Evolutionary conservation across 805 yeast species (phyloP).

Genomic region (Candida golubevii): DNA sequence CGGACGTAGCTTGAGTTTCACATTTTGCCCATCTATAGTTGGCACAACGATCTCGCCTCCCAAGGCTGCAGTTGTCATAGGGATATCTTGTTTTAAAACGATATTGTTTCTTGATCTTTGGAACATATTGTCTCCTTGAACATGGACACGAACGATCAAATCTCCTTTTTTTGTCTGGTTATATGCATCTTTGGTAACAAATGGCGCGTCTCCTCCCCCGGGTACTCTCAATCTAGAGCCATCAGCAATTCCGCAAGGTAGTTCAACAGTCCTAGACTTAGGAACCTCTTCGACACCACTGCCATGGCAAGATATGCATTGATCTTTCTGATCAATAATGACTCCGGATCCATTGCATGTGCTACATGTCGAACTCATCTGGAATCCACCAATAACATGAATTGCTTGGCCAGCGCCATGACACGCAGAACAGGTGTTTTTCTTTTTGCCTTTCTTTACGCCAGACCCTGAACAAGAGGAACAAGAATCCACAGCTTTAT

Average conservation of each 20-base stretch:
- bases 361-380: slow-evolving; percentile 90
- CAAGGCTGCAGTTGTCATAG: slow-evolving; percentile 93
- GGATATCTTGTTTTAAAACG: slow-evolving; percentile 60
- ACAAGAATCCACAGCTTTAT: slow-evolving; percentile 74
- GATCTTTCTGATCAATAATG: slow-evolving; percentile 57
- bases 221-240: slow-evolving; percentile 81
- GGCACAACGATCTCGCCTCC: slow-evolving; percentile 94
- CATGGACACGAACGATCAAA: slow-evolving; percentile 74
- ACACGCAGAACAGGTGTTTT: slow-evolving; percentile 78
- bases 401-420: slow-evolving; percentile 91
- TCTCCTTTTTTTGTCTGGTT: slow-evolving; percentile 78
- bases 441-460: slow-evolving; percentile 67
- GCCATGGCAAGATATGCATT: slow-evolving; percentile 81
- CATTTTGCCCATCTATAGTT: slow-evolving; percentile 72
- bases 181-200: slow-evolving; percentile 65
- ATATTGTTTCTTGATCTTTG: slow-evolving; percentile 64
- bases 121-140: slow-evolving; percentile 70
- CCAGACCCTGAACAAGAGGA: slow-evolving; percentile 82
- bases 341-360: slow-evolving; percentile 90
- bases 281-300: slow-evolving; percentile 71
- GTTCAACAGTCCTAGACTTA: slow-evolving; percentile 72
- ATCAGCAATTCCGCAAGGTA: slow-evolving; percentile 86
- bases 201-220: slow-evolving; percentile 89
- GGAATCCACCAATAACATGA: slow-evolving; percentile 90
- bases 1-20: slow-evolving; percentile 74